These are phyloP conservation scores for Annona squamosa DNA, from an alignment of 164 flowering plant genomes.

Conservation along the genomic window DNA sequence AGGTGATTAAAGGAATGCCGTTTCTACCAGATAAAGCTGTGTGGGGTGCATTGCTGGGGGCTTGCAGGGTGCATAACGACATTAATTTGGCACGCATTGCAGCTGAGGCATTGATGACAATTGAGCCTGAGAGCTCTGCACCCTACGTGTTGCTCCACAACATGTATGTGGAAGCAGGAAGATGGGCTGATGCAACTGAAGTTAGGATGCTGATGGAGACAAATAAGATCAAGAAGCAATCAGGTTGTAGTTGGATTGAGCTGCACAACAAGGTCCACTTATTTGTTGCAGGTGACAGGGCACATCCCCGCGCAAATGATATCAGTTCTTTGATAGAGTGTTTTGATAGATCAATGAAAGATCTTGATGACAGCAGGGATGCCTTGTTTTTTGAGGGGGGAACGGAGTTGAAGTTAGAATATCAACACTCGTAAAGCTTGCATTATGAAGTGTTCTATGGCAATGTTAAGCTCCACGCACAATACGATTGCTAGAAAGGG, in stretches of 20 bases:
- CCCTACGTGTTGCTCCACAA: conserved; percentile 10
- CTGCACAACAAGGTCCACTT: conserved; percentile 4
- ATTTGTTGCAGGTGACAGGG: not conserved
- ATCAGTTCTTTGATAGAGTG: conserved; percentile 3
- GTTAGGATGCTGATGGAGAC: conserved; percentile 11
- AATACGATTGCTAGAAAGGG: too few relatives aligned
- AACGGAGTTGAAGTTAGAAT: not conserved
- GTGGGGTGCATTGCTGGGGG: conserved; percentile 19
- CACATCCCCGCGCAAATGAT: conserved; percentile 3
- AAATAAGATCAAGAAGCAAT: conserved; percentile 8
- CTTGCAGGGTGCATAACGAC: conserved; percentile 13
- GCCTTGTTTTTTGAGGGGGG: not conserved
- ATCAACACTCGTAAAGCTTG: not conserved
- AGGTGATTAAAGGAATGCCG: conserved; percentile 12
- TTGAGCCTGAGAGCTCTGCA: conserved; percentile 13
- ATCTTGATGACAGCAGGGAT: not conserved
- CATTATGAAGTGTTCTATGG: too few relatives aligned
- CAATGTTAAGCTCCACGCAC: too few relatives aligned
- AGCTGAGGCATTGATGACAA: conserved; percentile 12
- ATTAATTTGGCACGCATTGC: conserved; percentile 11
- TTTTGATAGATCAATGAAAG: conserved; percentile 1
- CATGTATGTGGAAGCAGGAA: conserved; percentile 12
- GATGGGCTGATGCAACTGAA: conserved; percentile 10
- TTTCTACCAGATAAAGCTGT: conserved; percentile 12
- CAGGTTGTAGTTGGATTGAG: conserved; percentile 16